Base-by-base conservation (phyloP, 768 basidiomycete genomes). In the Phylloporus arenicola region DNA sequence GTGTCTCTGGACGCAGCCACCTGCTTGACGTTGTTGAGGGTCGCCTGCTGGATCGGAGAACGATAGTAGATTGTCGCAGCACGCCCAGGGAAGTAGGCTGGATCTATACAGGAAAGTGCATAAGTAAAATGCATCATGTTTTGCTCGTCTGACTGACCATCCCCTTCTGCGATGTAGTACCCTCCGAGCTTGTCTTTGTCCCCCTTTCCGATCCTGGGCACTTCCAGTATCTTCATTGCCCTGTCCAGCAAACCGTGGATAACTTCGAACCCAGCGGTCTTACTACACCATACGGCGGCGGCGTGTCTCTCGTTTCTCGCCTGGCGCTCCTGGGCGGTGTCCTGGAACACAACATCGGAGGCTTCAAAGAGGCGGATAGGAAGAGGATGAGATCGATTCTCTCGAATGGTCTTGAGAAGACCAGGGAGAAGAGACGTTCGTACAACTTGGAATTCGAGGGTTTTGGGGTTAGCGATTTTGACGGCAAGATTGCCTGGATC, bases 391-490 rank as follows among this genome's bases (percentile, higher is more conserved):
- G 90, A 90, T 45, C 89, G 84, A 73, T 99, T 99, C 73, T 99
- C 96, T 59, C 96, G 86, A 40, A 96, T 76, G 16, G 94, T 96
- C 73, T 99, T 99, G 59, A 99, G 82, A 40, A 99, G 82, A 45
- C 96, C 96, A 13, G 95, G 94, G 7, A 99, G 74, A 47, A 99
- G 83, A 24, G 94, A 92, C 2, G 96, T 97, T 55, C 96, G 88
- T 39, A 98, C 92, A 51, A 98, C 88, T 71, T 99, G 96, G 72
- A 96, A 98, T 68, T 98, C 96, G 57, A 92, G 79, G 20, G 96
- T 92, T 72, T 96, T 97, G 1, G 96, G 96, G 70, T 99, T 99
- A 51, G 88, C 92, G 53, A 98, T 91, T 60, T 87, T 88, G 54
- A 98, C 83, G 1, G 88, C 95, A 19, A 80, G 78, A 31, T 79